These are phyloP conservation scores for Verticillium dahliae DNA, from an alignment of 2,329 filamentous ascomycete species.

Conservation along the genomic window DNA sequence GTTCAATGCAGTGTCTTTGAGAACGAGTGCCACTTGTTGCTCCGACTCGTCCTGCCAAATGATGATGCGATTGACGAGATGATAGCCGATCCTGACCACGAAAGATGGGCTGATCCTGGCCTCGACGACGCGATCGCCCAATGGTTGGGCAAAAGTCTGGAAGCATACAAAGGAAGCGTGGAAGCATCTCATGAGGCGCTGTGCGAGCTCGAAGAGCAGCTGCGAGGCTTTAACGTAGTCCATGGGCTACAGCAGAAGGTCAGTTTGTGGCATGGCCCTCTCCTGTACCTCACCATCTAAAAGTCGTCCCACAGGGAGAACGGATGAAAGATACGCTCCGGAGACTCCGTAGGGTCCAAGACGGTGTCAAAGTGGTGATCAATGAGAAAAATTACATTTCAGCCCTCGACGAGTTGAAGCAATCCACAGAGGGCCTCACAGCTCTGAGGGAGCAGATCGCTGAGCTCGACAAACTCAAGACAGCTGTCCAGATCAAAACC, in stretches of 20 bases:
- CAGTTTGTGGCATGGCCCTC: neutral
- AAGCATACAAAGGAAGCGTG: neutral
- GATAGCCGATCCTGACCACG: neutral
- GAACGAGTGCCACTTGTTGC: constrained; percentile 5
- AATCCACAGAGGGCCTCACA: constrained; percentile 1
- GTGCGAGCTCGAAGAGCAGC: neutral
- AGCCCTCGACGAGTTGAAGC: neutral
- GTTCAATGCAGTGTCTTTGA: neutral
- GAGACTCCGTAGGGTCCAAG: neutral
- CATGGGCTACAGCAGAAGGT: neutral
- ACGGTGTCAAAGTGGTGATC: neutral
- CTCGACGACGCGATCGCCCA: neutral
- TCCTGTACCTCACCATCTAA: neutral
- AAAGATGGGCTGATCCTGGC: neutral
- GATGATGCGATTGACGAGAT: neutral
- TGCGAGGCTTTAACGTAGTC: neutral
- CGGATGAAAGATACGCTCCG: neutral
- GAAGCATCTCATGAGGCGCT: neutral
- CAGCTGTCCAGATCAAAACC: neutral
- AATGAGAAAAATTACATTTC: neutral
- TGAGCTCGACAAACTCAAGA: neutral
- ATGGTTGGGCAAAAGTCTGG: constrained; percentile 2
- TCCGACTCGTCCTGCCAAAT: neutral
- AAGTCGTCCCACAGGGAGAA: neutral
- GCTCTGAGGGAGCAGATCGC: constrained; percentile 3